Evolutionary conservation across 2,329 filamentous ascomycete genomes (phyloP).

Genomic region (Penicillium sp.): DNA sequence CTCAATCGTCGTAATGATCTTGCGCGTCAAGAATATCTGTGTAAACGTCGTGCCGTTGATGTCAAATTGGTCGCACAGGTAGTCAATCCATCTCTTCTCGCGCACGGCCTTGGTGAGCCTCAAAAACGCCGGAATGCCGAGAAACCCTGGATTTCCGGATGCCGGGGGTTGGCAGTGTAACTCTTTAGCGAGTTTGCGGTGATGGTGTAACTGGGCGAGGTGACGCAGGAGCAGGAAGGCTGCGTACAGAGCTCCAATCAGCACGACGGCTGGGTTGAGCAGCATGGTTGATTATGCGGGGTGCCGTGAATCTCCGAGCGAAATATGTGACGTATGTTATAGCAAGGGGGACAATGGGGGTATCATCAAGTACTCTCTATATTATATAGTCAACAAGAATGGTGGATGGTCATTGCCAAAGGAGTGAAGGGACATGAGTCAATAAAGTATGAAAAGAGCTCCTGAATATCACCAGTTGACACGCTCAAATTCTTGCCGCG

Average conservation of each 20-base stretch:
- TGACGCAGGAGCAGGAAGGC: slow-evolving; percentile 26
- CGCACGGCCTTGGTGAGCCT: slow-evolving; percentile 25
- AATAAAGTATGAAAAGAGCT: background rate
- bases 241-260: slow-evolving; percentile 22
- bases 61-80: slow-evolving; percentile 26
- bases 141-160: slow-evolving; percentile 12
- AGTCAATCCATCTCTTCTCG: slow-evolving; percentile 35
- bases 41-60: slow-evolving; percentile 29
- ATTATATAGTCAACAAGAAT: background rate
- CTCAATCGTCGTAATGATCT: slow-evolving; percentile 35
- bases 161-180: slow-evolving; percentile 28
- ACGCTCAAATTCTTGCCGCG: background rate
- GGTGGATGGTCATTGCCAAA: background rate
- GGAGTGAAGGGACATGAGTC: background rate
- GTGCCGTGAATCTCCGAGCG: background rate
- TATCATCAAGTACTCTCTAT: no score
- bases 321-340: background rate
- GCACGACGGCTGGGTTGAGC: slow-evolving; percentile 16
- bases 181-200: slow-evolving; percentile 28
- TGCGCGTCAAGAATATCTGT: slow-evolving; percentile 22
- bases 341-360: background rate
- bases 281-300: slow-evolving; percentile 23
- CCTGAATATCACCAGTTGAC: no score
- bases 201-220: slow-evolving; percentile 23
- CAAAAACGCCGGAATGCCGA: slow-evolving; percentile 30